phyloP scores from a whole-genome alignment of 148 eudicot species.

The Amaranthus hypochondriacus region DNA sequence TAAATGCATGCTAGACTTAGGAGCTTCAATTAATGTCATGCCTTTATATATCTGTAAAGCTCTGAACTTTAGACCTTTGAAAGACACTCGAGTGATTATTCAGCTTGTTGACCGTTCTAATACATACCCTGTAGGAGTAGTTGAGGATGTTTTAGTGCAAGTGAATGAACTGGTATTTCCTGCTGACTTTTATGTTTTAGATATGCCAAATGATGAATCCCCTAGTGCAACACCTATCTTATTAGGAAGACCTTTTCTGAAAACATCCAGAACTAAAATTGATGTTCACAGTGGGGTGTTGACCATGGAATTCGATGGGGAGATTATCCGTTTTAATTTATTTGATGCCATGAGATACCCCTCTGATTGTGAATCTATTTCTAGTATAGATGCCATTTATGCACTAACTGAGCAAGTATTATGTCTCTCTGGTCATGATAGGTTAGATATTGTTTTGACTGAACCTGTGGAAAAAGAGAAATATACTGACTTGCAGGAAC shows the following conservation, averaged over 20 bases:
- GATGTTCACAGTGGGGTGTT: not conserved
- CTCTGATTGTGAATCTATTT: not conserved
- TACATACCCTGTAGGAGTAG: not conserved
- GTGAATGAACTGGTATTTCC: no score
- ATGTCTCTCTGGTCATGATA: not conserved
- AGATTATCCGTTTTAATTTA: not conserved
- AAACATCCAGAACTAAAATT: not conserved
- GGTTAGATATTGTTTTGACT: not conserved
- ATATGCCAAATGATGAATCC: not conserved
- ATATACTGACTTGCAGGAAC: no score
- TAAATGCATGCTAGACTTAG: not conserved
- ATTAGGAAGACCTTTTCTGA: slow-evolving; percentile 8
- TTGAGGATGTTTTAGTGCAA: slow-evolving; percentile 1
- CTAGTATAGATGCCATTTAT: not conserved
- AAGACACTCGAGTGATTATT: not conserved
- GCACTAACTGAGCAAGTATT: not conserved
- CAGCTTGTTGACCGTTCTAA: not conserved
- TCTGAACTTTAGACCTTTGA: not conserved
- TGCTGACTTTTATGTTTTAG: not conserved
- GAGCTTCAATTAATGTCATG: slow-evolving; percentile 12
- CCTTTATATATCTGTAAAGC: not conserved
- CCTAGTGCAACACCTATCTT: not conserved
- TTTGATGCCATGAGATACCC: not conserved
- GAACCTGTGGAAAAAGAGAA: no score
- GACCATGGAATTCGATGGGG: not conserved